Base-by-base conservation (phyloP, 805 yeast genomes). In the Isabelozyma pseudorhagii region DNA sequence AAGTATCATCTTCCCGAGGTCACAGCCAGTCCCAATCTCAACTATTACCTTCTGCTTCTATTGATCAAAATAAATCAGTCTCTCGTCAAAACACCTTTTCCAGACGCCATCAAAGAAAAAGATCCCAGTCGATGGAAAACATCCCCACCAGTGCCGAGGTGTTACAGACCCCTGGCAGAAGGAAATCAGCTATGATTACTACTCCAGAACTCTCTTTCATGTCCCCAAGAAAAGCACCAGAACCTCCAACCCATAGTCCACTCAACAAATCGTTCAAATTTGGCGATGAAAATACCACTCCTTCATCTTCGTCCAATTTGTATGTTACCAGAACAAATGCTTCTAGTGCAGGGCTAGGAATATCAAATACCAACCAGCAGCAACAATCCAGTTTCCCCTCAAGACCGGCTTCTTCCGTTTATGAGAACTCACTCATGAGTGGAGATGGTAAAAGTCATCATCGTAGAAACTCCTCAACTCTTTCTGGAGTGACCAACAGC, bases 191-290 rank as follows among this genome's bases (percentile, higher is more conserved):
- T 21, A 21, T 21, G 25, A 46, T 40, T 14, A 25, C 17, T 17
- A 29, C 17, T 9, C 11, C 13, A 5, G 25, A 13, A 2, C 53
- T 62, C 49, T 63, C 53, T 40, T 85, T 84, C 60, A 66, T 75
- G 15, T 84, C 90, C 0, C 89, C 90, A n/a, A 75, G 90, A 66
- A 83, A 74, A 57, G 88, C 90, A 0, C 92, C 92, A 1, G 78
- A 77, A 46, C 90, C 90, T 0, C 91, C 91, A 3, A 58, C 74
- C 1, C 67, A 66, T 29, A 64, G 66, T 40, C 69, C 72, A 3
- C 44, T 64, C 46, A 61, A 62, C 49, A 54, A 58, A 21, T 45
- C 38, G 43, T 77, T 42, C 57, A 68, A 59, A 59, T 76, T 65
- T 54, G 78, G 68, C 5, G 71, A 59, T 11, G 44, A 25, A 31